A percentile compares a stretch with the other conserved stretches of the same genome.
phyloP scores from a whole-genome alignment of 2,329 filamentous ascomycete genomes.

The Fonsecaea pedrosoi region DNA sequence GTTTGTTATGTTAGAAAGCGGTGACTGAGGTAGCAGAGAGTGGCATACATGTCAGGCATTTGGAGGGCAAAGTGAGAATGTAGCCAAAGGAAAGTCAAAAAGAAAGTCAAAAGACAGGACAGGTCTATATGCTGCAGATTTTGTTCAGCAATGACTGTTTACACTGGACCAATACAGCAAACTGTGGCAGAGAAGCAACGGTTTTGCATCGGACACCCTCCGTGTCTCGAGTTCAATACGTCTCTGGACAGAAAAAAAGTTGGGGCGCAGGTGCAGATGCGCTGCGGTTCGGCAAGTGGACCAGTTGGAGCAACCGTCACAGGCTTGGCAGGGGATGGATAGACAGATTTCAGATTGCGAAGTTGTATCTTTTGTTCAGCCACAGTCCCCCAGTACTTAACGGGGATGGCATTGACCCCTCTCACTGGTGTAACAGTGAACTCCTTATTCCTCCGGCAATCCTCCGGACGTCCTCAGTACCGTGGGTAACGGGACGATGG shows the following conservation, averaged over 20 bases:
- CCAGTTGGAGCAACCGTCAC: neutral
- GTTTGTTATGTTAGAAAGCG: conserved; percentile 25
- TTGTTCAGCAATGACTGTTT: conserved; percentile 10
- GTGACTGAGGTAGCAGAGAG: neutral
- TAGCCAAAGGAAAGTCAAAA: conserved; percentile 9
- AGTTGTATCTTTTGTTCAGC: neutral
- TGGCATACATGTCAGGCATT: conserved; percentile 33
- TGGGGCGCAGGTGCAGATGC: neutral
- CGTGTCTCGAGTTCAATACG: neutral
- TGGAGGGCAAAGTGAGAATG: neutral
- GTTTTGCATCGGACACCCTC: conserved; percentile 1
- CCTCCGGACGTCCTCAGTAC: neutral
- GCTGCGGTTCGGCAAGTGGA: conserved; percentile 4
- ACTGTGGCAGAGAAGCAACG: conserved; percentile 3
- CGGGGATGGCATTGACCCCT: neutral
- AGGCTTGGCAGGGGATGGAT: conserved; percentile 12
- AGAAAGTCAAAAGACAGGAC: conserved; percentile 1
- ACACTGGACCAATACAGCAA: neutral
- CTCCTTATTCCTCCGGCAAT: neutral
- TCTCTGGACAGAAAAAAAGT: conserved; percentile 7
- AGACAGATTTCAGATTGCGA: neutral
- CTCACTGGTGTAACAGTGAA: neutral
- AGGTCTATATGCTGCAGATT: neutral
- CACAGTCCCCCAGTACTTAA: neutral
- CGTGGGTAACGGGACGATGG: too few relatives aligned